These are phyloP conservation scores for Thuja plicata DNA, from an alignment of 83 land plant species.

Conservation along the genomic window DNA sequence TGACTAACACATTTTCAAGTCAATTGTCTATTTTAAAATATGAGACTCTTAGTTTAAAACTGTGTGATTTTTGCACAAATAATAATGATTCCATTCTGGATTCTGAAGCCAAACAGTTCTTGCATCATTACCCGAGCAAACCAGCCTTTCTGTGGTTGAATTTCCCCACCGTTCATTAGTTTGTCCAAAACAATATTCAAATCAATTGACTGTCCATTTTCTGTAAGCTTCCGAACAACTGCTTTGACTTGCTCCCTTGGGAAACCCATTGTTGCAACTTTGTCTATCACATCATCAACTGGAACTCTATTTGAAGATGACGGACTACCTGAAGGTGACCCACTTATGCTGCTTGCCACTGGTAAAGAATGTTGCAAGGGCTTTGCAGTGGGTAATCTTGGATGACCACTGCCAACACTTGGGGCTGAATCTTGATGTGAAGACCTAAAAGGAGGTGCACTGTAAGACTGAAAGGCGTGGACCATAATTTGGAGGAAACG, in stretches of 20 bases:
- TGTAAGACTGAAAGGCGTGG: slow-evolving; percentile 44
- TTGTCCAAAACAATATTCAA: slow-evolving; percentile 88
- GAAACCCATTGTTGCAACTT: slow-evolving; percentile 90
- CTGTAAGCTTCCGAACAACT: slow-evolving; percentile 74
- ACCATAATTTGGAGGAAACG: slow-evolving; percentile 14
- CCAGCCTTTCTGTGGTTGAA: slow-evolving; percentile 50
- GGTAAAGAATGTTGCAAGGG: slow-evolving; percentile 69
- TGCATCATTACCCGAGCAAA: slow-evolving; percentile 37
- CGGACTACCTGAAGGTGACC: slow-evolving; percentile 55
- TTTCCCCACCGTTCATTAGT: slow-evolving; percentile 74
- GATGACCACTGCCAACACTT: slow-evolving; percentile 49
- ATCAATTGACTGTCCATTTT: slow-evolving; percentile 86
- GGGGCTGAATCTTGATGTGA: slow-evolving; percentile 23
- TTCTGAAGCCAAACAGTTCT: background rate
- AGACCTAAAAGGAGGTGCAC: slow-evolving; percentile 38
- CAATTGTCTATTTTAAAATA: background rate
- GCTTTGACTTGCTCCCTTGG: slow-evolving; percentile 84
- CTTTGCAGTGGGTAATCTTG: slow-evolving; percentile 78
- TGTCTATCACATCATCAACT: slow-evolving; percentile 86
- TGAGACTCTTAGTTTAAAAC: background rate
- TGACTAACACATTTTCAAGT: background rate
- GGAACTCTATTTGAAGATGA: slow-evolving; percentile 65
- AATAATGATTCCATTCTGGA: background rate
- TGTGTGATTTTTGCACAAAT: background rate
- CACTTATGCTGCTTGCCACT: slow-evolving; percentile 38